Evolutionary conservation across 257 asterid species (phyloP), one percentile per base, ranked within the genome.

Genomic region (Echites panduratus): DNA sequence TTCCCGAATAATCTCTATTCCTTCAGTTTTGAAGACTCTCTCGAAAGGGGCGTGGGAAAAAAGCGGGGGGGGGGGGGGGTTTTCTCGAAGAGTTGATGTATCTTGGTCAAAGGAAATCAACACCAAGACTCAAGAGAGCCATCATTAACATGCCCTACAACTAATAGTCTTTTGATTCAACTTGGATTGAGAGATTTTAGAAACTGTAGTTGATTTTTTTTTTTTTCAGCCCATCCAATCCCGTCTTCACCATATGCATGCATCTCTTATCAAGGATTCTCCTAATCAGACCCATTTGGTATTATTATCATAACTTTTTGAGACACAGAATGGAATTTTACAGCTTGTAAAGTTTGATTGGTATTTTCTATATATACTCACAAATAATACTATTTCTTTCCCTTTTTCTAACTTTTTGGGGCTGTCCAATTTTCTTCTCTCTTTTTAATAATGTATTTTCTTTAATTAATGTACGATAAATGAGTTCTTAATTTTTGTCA

Each of bases 291-390:
- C 66, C 22, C 12, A 32, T 32, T 32, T 35, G 62, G 9, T 20
- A 32, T 47, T 61, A 27, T 45, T 17, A 62, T 72, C 76, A 73
- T 29, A 62, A 62, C 76, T 48, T 57, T 26, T 8, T 68, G 68
- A 7, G 58, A 14, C 41, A 45, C 29, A 24, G 17, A 75, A 67
- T 56, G 17, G 68, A 35, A 45, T 48, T 32, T 75, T 69, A 58
- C 74, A 75, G 79, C 75, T 75, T 75, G 79, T 69, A 75, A 75
- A 75, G 70, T 59, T 68, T 17, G 63, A 47, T 68, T 44, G 27
- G 20, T 50, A 50, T 50, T 16, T 32, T 0, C 29, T 38, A 57
- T 70, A 0, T 24, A 58, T 10, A 6, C 29, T 17, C 5, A n/a
- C 27, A 54, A 2, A 54, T 19, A 2, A 54, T 19, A 7, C 13